A percentile compares a stretch with the other conserved stretches of the same genome.
Evolutionary conservation across 495 filamentous ascomycete species (phyloP).

Genomic region (Tuber umbilicatum): DNA sequence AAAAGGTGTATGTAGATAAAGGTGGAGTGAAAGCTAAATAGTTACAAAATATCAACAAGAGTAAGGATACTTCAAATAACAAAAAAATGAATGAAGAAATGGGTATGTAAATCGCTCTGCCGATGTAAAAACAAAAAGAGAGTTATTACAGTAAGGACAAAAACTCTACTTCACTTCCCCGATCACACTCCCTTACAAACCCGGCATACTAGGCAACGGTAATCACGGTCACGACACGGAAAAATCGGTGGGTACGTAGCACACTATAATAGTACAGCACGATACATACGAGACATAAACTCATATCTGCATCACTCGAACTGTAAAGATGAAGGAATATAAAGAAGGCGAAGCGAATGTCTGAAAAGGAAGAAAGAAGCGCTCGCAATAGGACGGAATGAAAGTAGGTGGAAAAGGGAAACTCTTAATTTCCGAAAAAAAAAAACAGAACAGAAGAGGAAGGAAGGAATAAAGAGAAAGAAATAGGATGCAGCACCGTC

Average conservation of each 20-base stretch:
- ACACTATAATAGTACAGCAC: not conserved
- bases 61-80: not conserved
- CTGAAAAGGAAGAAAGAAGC: not conserved
- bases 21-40: not conserved
- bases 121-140: not conserved
- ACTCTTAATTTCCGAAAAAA: not conserved
- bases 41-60: not conserved
- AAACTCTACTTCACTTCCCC: not conserved
- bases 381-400: not conserved
- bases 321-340: not conserved
- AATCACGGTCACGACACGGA: not conserved
- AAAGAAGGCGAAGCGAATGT: not conserved
- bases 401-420: not conserved
- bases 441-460: not conserved
- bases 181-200: not conserved
- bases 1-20: not conserved
- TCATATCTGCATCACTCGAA: constrained; percentile 4
- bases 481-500: not conserved
- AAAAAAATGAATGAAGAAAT: not conserved
- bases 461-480: not conserved
- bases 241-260: not conserved
- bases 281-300: not conserved
- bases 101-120: not conserved
- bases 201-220: not conserved
- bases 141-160: not conserved